Evolutionary conservation across 495 filamentous ascomycete genomes (phyloP), one percentile per base, ranked within the genome.

Genomic region (Tetracladium marchalianum): DNA sequence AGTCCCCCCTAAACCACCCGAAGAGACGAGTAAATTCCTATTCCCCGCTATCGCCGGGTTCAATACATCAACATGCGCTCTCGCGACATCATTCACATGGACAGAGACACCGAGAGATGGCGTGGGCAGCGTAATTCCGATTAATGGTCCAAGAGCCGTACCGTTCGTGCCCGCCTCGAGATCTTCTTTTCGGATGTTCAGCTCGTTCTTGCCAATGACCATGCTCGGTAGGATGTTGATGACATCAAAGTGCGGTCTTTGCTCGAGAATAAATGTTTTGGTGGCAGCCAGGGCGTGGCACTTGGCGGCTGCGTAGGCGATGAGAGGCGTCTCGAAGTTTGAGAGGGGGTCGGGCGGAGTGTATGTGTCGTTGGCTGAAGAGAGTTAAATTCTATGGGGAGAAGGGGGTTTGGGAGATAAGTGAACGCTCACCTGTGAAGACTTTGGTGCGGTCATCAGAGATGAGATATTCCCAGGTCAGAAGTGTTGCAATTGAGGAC

Each of bases 161-260:
- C 57, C 50, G 52, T 67, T 69, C 31, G 64, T 64, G 32, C 66
- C 60, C 15, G 56, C 56, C 50, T 64, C 52, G 27, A 62, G 53
- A 45, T 66, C 49, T 16, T 52, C 40, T n/a, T 50, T 22, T 5
- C 51, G 54, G 2, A 60, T 62, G 2, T 56, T 55, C 1, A 65
- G 56, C 38, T 71, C 67, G 42, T 74, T 61, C 31, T 49, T 51
- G 8, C 72, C 70, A 8, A 69, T 35, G 8, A 69, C 58, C 51
- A 71, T 64, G 6, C 59, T 56, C 0, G 72, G 71, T 37, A 65
- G 56, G 46, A 75, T 58, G 56, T 68, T 51, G 18, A 72, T 61
- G 18, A 69, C 52, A 44, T 71, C 66, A 41, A 72, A 75, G 5
- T 43, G 18, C 1, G 67, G 68, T 39, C 66, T 64, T 22, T 65